These are phyloP conservation scores for Daldinia sp. DNA, from an alignment of 2,329 filamentous ascomycete species.

Conservation along the genomic window DNA sequence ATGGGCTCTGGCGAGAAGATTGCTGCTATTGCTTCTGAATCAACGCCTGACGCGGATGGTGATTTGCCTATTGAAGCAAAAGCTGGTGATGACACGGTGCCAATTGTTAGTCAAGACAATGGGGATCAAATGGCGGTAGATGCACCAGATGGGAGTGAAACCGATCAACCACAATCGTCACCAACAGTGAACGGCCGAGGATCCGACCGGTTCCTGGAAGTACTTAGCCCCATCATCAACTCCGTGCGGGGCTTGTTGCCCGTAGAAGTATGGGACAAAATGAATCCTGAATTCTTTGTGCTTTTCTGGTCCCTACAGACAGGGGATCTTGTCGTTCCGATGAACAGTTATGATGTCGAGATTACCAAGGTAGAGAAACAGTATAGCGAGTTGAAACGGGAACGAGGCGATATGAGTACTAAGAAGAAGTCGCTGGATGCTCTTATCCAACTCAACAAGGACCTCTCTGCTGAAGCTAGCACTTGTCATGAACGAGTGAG, in stretches of 20 bases:
- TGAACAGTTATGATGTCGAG: constrained; percentile 80
- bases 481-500: constrained; percentile 72
- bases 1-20: constrained; percentile 50
- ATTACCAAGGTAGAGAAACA: constrained; percentile 73
- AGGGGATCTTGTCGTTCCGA: constrained; percentile 80
- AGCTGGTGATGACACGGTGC: constrained; percentile 39
- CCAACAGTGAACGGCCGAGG: constrained; percentile 48
- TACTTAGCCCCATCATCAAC: constrained; percentile 77
- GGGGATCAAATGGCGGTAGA: constrained; percentile 48
- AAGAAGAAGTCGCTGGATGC: constrained; percentile 76
- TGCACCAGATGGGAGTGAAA: constrained; percentile 39
- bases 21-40: constrained; percentile 38
- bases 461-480: constrained; percentile 76
- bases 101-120: constrained; percentile 24
- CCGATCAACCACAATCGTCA: constrained; percentile 34
- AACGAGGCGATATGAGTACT: constrained; percentile 77
- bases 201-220: constrained; percentile 67
- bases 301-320: constrained; percentile 93
- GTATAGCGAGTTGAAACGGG: constrained; percentile 71
- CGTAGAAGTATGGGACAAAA: constrained; percentile 69
- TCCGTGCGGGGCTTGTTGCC: constrained; percentile 70
- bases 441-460: constrained; percentile 72
- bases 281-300: constrained; percentile 84
- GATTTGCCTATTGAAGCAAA: constrained; percentile 63
- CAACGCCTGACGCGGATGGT: constrained; percentile 60